Conservation (phyloP, 108 stramenopile genomes). For the Fistulifera solaris region DNA sequence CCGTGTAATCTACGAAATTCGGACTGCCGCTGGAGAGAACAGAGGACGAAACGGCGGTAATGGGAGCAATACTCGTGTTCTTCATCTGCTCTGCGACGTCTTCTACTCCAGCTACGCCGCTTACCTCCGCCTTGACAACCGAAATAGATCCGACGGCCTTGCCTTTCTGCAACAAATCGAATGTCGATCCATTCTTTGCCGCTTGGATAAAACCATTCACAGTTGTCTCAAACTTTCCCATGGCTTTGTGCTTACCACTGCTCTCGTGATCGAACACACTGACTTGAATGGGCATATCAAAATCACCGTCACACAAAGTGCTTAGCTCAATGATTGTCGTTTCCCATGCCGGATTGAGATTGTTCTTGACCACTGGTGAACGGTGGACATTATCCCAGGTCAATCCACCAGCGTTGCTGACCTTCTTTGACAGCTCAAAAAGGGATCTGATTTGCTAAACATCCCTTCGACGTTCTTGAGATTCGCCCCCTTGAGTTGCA, state of each 20-base stretch:
- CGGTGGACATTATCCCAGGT: slow-evolving; percentile 44
- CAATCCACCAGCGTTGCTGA: slow-evolving; percentile 37
- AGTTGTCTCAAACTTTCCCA: slow-evolving; percentile 47
- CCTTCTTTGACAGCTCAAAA: slow-evolving; percentile 40
- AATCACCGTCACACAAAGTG: slow-evolving; percentile 35
- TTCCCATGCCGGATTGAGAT: slow-evolving; percentile 48
- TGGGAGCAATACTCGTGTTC: slow-evolving; percentile 2
- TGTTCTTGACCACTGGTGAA: slow-evolving; percentile 19
- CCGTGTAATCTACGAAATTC: slow-evolving; percentile 51
- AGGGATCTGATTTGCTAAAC: slow-evolving; percentile 75
- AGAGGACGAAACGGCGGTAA: slow-evolving; percentile 1
- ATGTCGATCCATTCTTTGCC: slow-evolving; percentile 3
- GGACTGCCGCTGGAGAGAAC: slow-evolving; percentile 3
- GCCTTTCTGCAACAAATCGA: slow-evolving; percentile 23
- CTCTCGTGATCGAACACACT: slow-evolving; percentile 43
- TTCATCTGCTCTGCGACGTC: slow-evolving; percentile 18
- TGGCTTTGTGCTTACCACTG: slow-evolving; percentile 42
- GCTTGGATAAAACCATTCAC: slow-evolving; percentile 23
- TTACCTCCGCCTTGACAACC: slow-evolving; percentile 16
- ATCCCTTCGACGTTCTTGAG: slow-evolving; percentile 75
- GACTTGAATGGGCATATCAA: slow-evolving; percentile 31
- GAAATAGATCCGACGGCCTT: slow-evolving; percentile 19
- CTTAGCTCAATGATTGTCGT: slow-evolving; percentile 27
- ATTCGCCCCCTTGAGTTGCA: slow-evolving; percentile 44
- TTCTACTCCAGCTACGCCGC: slow-evolving; percentile 6